phyloP scores from a whole-genome alignment of 176 grass and related monocot species.

The Neostapfia colusana region DNA sequence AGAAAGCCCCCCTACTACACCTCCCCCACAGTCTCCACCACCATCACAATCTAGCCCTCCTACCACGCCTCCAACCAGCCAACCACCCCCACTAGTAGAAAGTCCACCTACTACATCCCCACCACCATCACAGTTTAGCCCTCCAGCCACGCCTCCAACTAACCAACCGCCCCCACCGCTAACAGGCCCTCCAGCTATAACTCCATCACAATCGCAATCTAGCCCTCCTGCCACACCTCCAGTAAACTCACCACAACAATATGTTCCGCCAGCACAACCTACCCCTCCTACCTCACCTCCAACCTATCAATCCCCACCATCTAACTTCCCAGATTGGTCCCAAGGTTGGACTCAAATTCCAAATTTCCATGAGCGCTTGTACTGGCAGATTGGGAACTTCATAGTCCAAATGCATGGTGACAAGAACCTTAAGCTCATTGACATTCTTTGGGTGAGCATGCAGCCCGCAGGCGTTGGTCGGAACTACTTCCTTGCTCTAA shows the following conservation, averaged over 20 bases:
- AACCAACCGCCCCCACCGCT: neutral
- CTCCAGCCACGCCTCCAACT: neutral
- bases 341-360: neutral
- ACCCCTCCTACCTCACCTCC: neutral
- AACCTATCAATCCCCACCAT: neutral
- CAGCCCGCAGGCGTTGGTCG: neutral
- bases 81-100: neutral
- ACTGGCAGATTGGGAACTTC: slow-evolving; percentile 17
- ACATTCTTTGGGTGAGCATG: neutral
- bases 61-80: neutral
- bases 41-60: neutral
- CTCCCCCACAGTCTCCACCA: neutral
- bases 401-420: neutral
- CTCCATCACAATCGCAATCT: neutral
- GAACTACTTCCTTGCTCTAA: slow-evolving; percentile 1
- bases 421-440: neutral
- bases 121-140: neutral
- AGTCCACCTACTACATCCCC: neutral
- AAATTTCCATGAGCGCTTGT: neutral
- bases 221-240: neutral
- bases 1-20: neutral
- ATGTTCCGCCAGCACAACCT: neutral
- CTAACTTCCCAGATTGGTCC: neutral
- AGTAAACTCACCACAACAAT: neutral
- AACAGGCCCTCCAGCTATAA: neutral